These are phyloP conservation scores for Rutstroemia sydowiana DNA, from an alignment of 2,329 filamentous ascomycete species.

Conservation along the genomic window DNA sequence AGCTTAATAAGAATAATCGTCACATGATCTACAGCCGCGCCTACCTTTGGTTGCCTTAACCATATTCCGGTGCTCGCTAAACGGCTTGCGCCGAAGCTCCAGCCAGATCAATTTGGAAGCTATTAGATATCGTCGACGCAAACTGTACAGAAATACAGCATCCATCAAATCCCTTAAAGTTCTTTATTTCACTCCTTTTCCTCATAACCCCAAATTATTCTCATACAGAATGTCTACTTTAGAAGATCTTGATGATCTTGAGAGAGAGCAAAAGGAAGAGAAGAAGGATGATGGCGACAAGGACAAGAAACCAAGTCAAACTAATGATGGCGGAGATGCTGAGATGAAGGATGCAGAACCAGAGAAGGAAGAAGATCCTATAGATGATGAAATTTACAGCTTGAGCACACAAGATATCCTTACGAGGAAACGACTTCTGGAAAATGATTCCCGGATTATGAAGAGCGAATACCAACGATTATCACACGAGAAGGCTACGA, in stretches of 20 bases:
- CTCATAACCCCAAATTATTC: background rate
- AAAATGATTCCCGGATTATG: constrained; percentile 98
- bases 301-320: constrained; percentile 44
- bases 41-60: constrained; percentile 11
- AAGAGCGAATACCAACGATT: constrained; percentile 92
- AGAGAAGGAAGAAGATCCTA: constrained; percentile 67
- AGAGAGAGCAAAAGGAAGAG: constrained; percentile 61
- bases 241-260: constrained; percentile 70
- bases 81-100: constrained; percentile 19
- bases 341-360: constrained; percentile 85
- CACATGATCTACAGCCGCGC: constrained; percentile 8
- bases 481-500: constrained; percentile 88
- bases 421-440: constrained; percentile 81
- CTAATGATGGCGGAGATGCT: constrained; percentile 57
- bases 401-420: constrained; percentile 92
- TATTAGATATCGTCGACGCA: constrained; percentile 15
- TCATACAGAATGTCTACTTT: constrained; percentile 60
- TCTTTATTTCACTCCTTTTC: background rate
- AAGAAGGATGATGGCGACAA: constrained; percentile 50
- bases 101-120: constrained; percentile 15
- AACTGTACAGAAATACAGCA: constrained; percentile 5
- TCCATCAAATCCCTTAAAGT: background rate
- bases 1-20: background rate
- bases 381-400: constrained; percentile 89
- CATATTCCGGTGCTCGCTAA: constrained; percentile 4